Percentiles rank a stretch among this genome's conserved stretches.
These are phyloP conservation scores for Uronychia binucleata DNA, from an alignment of 73 alveolate species.

Conservation along the genomic window DNA sequence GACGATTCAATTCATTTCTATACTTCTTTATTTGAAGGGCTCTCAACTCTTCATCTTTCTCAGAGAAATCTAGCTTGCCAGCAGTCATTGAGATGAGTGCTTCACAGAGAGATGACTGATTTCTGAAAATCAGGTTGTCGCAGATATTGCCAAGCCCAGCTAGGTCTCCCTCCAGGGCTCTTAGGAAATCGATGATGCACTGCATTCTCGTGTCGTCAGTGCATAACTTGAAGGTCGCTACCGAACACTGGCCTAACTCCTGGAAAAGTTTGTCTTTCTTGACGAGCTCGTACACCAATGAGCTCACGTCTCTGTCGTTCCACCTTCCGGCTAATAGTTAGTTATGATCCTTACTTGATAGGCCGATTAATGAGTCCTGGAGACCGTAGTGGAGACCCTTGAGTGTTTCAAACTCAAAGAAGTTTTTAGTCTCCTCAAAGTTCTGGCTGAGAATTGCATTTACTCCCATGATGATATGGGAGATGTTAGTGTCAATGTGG, in stretches of 20 bases:
- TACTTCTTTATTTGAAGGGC: neutral
- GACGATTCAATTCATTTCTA: neutral
- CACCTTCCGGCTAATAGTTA: neutral
- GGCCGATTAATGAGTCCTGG: neutral
- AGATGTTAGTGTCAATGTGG: neutral
- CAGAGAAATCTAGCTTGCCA: neutral
- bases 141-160: neutral
- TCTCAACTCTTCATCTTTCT: neutral
- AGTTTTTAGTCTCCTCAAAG: neutral
- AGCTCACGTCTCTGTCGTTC: neutral
- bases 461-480: neutral
- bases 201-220: too few species aligned
- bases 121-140: neutral
- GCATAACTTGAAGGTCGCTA: too few species aligned
- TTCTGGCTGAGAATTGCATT: neutral
- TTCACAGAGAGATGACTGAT: neutral
- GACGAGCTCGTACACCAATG: neutral
- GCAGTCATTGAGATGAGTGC: neutral
- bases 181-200: neutral
- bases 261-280: neutral
- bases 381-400: neutral
- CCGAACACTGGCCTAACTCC: too few species aligned
- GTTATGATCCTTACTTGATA: too few species aligned
- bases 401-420: neutral
- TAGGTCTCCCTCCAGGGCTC: conserved; percentile 11